Percentiles rank a stretch among this genome's conserved stretches.
Evolutionary conservation across 192 early-diverging fungal genomes (phyloP).

Genomic region (Linnemannia exigua): DNA sequence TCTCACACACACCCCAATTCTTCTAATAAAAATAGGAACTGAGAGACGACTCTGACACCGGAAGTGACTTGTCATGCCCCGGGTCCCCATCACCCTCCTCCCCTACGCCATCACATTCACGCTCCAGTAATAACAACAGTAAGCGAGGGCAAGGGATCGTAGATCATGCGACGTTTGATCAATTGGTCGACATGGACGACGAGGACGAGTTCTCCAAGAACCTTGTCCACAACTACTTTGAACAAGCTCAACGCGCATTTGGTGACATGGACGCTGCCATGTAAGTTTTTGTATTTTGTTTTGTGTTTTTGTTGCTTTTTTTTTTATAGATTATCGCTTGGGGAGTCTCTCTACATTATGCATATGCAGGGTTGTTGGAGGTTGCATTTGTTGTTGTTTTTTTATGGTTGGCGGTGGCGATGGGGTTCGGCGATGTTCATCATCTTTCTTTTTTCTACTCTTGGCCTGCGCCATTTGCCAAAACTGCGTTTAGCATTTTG

Average conservation of each 20-base stretch:
- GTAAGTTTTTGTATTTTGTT: slow-evolving; percentile 55
- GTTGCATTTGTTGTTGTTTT: not conserved
- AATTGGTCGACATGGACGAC: slow-evolving; percentile 89
- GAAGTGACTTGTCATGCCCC: not conserved
- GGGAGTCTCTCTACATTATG: not conserved
- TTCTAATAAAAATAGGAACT: not conserved
- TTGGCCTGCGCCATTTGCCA: not conserved
- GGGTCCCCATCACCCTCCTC: not conserved
- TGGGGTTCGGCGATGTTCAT: not conserved
- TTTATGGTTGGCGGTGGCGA: not conserved
- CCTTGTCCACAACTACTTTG: slow-evolving; percentile 85
- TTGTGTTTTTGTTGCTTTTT: not conserved
- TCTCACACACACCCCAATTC: too few species aligned
- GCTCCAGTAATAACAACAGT: not conserved
- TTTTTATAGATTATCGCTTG: too few species aligned
- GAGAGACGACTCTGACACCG: not conserved
- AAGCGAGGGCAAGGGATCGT: slow-evolving; percentile 68
- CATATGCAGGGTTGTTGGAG: not conserved
- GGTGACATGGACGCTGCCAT: slow-evolving; percentile 78
- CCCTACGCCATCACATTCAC: not conserved
- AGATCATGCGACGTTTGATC: slow-evolving; percentile 87
- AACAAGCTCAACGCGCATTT: slow-evolving; percentile 88
- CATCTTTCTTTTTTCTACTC: not conserved
- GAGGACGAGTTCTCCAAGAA: slow-evolving; percentile 84
- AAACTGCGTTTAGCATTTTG: too few species aligned